Evolutionary conservation across 345 rosid genomes (phyloP).

Genomic region (Erodium maritimum): DNA sequence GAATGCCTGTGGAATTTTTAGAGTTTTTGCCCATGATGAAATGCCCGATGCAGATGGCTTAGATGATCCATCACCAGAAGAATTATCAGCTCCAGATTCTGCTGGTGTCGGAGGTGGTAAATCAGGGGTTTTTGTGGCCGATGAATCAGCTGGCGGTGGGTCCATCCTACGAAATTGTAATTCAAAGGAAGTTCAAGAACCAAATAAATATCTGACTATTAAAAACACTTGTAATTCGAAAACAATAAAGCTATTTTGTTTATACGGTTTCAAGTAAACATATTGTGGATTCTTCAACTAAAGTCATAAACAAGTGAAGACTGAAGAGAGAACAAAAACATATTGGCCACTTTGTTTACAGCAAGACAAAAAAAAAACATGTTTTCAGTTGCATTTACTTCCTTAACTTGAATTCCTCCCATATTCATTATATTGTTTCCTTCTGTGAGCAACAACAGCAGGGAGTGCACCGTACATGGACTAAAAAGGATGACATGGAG

Average conservation of each 20-base stretch:
- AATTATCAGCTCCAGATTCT: conserved; percentile 5
- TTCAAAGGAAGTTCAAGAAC: background rate
- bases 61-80: conserved; percentile 25
- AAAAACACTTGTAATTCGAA: background rate
- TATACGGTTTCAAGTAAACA: background rate
- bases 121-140: background rate
- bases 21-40: conserved; percentile 65
- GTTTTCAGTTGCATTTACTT: background rate
- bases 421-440: no score
- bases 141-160: background rate
- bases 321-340: background rate
- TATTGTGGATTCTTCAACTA: background rate
- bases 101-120: background rate
- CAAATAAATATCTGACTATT: background rate
- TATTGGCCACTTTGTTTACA: background rate
- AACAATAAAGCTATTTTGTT: background rate
- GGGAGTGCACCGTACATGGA: no score
- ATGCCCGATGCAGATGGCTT: conserved; percentile 43
- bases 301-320: no score
- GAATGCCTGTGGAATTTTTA: conserved; percentile 48
- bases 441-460: no score
- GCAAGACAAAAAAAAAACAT: background rate
- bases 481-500: background rate
- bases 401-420: background rate
- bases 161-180: background rate